Conservation (phyloP, 306 rosid species). For the Trifolium subterraneum region DNA sequence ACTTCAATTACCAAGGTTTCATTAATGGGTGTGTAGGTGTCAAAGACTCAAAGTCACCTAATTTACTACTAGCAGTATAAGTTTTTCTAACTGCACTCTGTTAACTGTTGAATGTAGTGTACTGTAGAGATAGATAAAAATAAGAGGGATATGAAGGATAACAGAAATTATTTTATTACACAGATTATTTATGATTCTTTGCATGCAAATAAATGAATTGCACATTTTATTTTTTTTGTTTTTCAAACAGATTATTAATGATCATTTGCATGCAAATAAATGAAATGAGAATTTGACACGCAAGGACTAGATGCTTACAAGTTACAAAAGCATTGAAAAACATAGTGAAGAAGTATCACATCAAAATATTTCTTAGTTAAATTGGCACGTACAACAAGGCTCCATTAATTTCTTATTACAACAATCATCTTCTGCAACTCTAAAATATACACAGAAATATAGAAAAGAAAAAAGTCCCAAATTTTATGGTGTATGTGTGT, state of each 20-base stretch:
- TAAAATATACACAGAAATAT: not conserved
- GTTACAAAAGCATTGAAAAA: constrained; percentile 17
- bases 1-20: not conserved
- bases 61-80: not conserved
- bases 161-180: not conserved
- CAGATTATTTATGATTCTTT: not conserved
- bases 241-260: not conserved
- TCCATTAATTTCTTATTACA: constrained; percentile 23
- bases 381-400: constrained; percentile 60
- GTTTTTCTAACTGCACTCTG: not conserved
- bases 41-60: not conserved
- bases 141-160: not conserved
- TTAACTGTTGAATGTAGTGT: not conserved
- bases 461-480: constrained; percentile 2
- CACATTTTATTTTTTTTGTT: not conserved
- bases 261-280: constrained; percentile 43
- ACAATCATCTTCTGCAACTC: not conserved
- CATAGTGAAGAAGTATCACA: not conserved
- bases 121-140: not conserved
- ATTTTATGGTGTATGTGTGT: constrained; percentile 26
- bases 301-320: constrained; percentile 7
- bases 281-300: constrained; percentile 39
- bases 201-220: not conserved
- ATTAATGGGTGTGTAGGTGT: not conserved
- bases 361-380: constrained; percentile 23